Conservation (phyloP, 2,329 filamentous ascomycete species). For the Trichoderma atrobrunneum region DNA sequence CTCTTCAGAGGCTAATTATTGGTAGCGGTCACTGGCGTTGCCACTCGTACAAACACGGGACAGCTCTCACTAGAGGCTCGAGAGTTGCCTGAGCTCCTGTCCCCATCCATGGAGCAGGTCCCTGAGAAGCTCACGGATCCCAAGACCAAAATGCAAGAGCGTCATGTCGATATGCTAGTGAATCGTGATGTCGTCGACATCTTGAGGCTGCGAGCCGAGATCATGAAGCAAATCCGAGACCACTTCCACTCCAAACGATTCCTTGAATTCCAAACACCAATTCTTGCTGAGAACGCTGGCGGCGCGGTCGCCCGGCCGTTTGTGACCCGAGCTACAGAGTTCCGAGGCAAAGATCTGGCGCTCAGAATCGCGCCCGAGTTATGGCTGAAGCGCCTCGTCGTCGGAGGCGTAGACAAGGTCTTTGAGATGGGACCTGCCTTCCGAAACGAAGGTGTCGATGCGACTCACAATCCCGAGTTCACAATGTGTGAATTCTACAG, state of each 20-base stretch:
- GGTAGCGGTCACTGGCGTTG: constrained; percentile 66
- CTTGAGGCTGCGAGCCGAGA: constrained; percentile 68
- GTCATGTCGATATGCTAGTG: constrained; percentile 83
- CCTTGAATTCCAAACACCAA: constrained; percentile 86
- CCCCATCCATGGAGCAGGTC: constrained; percentile 76
- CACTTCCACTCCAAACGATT: constrained; percentile 72
- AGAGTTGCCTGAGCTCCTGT: constrained; percentile 66
- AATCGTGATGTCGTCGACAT: constrained; percentile 66
- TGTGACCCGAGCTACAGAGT: constrained; percentile 72
- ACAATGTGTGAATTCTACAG: constrained; percentile 97
- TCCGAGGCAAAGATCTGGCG: constrained; percentile 67
- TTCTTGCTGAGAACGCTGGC: constrained; percentile 77
- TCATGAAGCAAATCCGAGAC: constrained; percentile 71
- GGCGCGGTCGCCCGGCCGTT: constrained; percentile 88
- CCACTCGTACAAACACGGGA: constrained; percentile 67
- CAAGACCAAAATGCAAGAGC: constrained; percentile 70
- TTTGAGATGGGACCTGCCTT: constrained; percentile 94
- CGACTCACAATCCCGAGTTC: constrained; percentile 95
- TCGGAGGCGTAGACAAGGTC: constrained; percentile 82
- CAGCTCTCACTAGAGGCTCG: constrained; percentile 71
- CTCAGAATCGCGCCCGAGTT: constrained; percentile 91
- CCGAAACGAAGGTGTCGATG: constrained; percentile 88
- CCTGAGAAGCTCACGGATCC: constrained; percentile 68
- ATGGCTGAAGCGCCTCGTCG: constrained; percentile 87
- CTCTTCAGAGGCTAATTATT: constrained; percentile 27